These are phyloP conservation scores for Tremellales sp. DNA, from an alignment of 1,284 basidiomycete genomes.

Conservation along the genomic window DNA sequence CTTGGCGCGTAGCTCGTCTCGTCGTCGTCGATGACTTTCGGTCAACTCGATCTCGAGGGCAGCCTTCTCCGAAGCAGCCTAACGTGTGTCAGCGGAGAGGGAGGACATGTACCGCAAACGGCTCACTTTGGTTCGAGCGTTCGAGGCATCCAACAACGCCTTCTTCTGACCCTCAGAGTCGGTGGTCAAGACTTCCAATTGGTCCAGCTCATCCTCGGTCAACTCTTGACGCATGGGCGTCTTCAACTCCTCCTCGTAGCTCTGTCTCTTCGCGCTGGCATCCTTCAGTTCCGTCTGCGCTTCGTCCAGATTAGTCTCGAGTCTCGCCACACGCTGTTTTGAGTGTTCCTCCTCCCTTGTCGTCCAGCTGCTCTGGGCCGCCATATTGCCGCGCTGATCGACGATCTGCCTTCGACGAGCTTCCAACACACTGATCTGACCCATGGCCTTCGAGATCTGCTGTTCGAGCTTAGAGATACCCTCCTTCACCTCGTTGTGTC, in stretches of 20 bases:
- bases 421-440: slow-evolving; percentile 67
- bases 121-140: slow-evolving; percentile 67
- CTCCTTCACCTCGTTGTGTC: slow-evolving; percentile 68
- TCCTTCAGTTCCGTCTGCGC: slow-evolving; percentile 62
- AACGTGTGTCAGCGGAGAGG: slow-evolving; percentile 1
- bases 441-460: slow-evolving; percentile 72
- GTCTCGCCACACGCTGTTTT: slow-evolving; percentile 58
- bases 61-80: slow-evolving; percentile 76
- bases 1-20: slow-evolving; percentile 70
- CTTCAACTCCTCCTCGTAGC: slow-evolving; percentile 67
- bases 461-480: slow-evolving; percentile 74
- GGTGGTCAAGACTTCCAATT: slow-evolving; percentile 67
- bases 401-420: slow-evolving; percentile 68
- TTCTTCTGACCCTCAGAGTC: slow-evolving; percentile 72
- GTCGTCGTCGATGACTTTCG: slow-evolving; percentile 73
- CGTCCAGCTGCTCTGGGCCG: slow-evolving; percentile 61
- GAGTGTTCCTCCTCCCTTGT: slow-evolving; percentile 69
- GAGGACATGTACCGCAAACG: background rate
- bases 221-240: slow-evolving; percentile 73
- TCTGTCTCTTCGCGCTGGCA: slow-evolving; percentile 52
- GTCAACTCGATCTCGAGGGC: slow-evolving; percentile 88
- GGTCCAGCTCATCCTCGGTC: slow-evolving; percentile 64
- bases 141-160: slow-evolving; percentile 64
- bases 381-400: slow-evolving; percentile 63
- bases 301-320: slow-evolving; percentile 68